Conservation (phyloP, 352 stramenopile genomes). For the Blastocystis sp. region DNA sequence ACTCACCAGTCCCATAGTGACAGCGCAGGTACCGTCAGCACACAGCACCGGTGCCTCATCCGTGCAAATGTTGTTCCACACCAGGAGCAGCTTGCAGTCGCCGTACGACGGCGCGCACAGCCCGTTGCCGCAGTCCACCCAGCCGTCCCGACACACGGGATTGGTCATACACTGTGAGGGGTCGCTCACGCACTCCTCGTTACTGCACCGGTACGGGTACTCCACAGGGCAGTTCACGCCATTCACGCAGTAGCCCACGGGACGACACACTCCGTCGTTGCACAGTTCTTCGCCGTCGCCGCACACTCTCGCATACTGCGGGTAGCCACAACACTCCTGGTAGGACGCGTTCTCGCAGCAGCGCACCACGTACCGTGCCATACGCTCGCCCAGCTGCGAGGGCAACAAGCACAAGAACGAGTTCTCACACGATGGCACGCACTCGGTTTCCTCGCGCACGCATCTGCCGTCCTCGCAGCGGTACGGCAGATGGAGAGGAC, state of each 20-base stretch:
- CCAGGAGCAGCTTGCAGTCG: constrained; percentile 21
- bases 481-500: constrained; percentile 19
- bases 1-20: background rate
- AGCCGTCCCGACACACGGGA: constrained; percentile 32
- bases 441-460: background rate
- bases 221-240: constrained; percentile 46
- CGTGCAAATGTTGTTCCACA: background rate
- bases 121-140: constrained; percentile 25
- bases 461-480: constrained; percentile 44
- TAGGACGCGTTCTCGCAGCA: constrained; percentile 15
- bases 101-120: constrained; percentile 25
- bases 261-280: constrained; percentile 32
- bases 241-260: constrained; percentile 19
- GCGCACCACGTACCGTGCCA: background rate
- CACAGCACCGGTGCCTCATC: constrained; percentile 4
- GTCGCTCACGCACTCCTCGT: constrained; percentile 42
- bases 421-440: constrained; percentile 10
- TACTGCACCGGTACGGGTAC: constrained; percentile 43
- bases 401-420: background rate
- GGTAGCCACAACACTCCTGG: constrained; percentile 51
- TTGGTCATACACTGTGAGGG: constrained; percentile 1
- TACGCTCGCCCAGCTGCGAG: background rate
- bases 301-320: constrained; percentile 4
- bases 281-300: background rate
- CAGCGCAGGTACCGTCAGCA: constrained; percentile 17